These are phyloP conservation scores for Candida khao-thaluensis DNA, from an alignment of 805 yeast genomes.

Conservation along the genomic window DNA sequence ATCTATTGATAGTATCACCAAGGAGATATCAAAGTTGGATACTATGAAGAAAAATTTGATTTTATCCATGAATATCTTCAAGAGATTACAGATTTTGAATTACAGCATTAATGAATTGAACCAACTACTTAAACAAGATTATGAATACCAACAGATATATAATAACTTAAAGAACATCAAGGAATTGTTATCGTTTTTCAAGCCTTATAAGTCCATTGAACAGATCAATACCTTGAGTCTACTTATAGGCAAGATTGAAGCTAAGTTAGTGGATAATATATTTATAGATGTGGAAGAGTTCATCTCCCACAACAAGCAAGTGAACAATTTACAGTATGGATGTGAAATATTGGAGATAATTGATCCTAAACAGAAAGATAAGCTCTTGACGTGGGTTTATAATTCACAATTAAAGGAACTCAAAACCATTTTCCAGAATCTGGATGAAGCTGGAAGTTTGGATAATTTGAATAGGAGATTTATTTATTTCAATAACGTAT, in stretches of 20 bases:
- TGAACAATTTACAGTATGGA: conserved; percentile 51
- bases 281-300: conserved; percentile 65
- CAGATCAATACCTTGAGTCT: conserved; percentile 69
- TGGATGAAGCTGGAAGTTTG: conserved; percentile 92
- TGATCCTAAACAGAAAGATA: conserved; percentile 55
- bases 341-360: conserved; percentile 69
- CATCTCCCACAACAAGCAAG: conserved; percentile 27
- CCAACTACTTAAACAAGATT: conserved; percentile 47
- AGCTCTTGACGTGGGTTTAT: conserved; percentile 72
- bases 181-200: conserved; percentile 70
- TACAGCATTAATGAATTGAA: conserved; percentile 60
- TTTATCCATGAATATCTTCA: conserved; percentile 78
- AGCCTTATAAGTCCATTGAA: conserved; percentile 77
- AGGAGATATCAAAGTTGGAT: conserved; percentile 75
- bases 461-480: conserved; percentile 84
- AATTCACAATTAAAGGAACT: conserved; percentile 71
- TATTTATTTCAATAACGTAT: conserved; percentile 72
- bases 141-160: conserved; percentile 55
- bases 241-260: conserved; percentile 57
- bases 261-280: conserved; percentile 63
- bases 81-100: conserved; percentile 77
- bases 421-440: conserved; percentile 65
- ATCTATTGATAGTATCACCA: conserved; percentile 68
- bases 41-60: conserved; percentile 81
- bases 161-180: conserved; percentile 67